These are phyloP conservation scores for Populus deltoides DNA, from an alignment of 345 rosid genomes.

Conservation along the genomic window DNA sequence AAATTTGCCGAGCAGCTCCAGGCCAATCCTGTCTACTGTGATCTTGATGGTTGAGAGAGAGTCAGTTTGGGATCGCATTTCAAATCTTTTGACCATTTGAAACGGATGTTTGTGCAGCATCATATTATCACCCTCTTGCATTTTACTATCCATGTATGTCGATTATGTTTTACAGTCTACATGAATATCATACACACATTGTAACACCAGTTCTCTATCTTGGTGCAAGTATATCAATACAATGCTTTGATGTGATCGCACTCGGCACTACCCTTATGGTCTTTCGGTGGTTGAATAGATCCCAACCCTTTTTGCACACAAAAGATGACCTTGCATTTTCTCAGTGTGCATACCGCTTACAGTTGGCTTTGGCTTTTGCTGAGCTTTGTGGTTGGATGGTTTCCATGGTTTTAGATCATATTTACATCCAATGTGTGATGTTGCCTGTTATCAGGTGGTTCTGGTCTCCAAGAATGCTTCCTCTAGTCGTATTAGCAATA, in stretches of 20 bases:
- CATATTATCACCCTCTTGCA: neutral
- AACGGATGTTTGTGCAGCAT: slow-evolving; percentile 12
- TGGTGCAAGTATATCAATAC: neutral
- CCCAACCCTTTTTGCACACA: neutral
- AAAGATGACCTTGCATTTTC: neutral
- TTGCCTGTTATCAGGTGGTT: no score
- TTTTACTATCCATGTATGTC: neutral
- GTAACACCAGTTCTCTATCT: neutral
- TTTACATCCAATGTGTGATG: no score
- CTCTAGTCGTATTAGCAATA: no score
- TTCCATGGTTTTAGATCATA: no score
- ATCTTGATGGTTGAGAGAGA: slow-evolving; percentile 34
- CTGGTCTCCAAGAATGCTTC: no score
- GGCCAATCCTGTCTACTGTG: slow-evolving; percentile 47
- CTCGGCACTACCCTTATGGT: no score
- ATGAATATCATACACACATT: neutral
- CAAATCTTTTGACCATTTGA: neutral
- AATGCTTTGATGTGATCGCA: neutral
- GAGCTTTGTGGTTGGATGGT: no score
- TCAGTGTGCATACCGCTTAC: neutral
- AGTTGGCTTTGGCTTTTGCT: no score
- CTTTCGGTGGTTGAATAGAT: neutral
- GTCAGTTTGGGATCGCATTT: neutral
- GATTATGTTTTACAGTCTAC: neutral
- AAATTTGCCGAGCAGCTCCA: slow-evolving; percentile 63